phyloP scores from a whole-genome alignment of 306 rosid genomes.

The Quercus alba region DNA sequence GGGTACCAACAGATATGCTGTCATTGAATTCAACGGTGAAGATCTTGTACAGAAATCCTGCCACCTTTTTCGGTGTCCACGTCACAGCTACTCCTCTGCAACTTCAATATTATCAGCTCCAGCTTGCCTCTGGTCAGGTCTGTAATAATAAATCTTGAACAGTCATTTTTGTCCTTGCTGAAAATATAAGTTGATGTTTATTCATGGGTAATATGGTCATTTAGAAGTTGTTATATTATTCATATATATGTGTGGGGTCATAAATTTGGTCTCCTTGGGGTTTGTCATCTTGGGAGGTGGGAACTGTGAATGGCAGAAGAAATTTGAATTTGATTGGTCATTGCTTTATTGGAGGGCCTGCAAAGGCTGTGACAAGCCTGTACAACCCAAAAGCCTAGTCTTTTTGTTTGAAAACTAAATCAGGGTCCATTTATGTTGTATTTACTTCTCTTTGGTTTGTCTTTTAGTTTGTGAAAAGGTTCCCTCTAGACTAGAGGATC shows the following conservation, averaged over 20 bases:
- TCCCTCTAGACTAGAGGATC: not conserved
- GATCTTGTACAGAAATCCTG: conserved; percentile 66
- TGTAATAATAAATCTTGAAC: not conserved
- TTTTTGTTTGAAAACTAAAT: not conserved
- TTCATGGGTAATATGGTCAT: conserved; percentile 1
- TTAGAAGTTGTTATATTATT: not conserved
- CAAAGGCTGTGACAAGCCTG: not conserved
- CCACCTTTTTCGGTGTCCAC: conserved; percentile 84
- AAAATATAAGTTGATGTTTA: not conserved
- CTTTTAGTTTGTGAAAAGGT: not conserved
- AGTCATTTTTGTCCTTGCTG: not conserved
- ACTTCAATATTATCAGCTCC: conserved; percentile 65
- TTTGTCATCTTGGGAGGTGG: conserved; percentile 1
- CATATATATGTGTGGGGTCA: not conserved
- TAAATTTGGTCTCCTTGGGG: not conserved
- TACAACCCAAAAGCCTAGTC: not conserved
- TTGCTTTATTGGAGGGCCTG: not conserved
- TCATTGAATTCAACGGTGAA: conserved; percentile 83
- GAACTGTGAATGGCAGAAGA: not conserved
- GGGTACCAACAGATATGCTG: conserved; percentile 82
- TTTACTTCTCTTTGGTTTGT: not conserved
- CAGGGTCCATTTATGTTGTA: not conserved
- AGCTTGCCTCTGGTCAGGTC: conserved; percentile 79
- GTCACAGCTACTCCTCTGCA: conserved; percentile 71
- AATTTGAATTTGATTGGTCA: not conserved